phyloP scores from a whole-genome alignment of 306 rosid species.

The Glycine latifolia region DNA sequence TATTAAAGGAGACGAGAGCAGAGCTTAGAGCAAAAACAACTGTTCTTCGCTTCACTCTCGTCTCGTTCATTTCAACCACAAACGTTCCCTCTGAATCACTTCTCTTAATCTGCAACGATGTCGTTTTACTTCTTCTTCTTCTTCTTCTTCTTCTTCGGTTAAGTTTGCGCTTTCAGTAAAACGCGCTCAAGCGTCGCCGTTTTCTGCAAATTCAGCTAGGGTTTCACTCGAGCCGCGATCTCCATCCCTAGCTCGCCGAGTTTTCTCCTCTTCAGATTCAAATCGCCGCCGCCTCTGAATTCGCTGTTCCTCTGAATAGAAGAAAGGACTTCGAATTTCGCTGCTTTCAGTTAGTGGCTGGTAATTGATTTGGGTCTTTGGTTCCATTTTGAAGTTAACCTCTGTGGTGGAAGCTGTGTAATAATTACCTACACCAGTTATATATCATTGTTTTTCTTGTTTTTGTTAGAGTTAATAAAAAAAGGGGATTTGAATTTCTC shows the following conservation, averaged over 20 bases:
- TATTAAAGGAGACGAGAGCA: not conserved
- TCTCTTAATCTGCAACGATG: conserved; percentile 1
- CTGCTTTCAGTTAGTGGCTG: conserved; percentile 21
- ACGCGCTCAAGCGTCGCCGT: no score
- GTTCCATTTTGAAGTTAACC: conserved; percentile 26
- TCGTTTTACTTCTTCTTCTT: not conserved
- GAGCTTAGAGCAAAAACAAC: not conserved
- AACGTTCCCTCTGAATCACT: not conserved
- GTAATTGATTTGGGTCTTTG: conserved; percentile 23
- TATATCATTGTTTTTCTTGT: not conserved
- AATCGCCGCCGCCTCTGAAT: conserved; percentile 5
- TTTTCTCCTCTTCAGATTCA: not conserved
- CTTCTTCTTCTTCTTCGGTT: not conserved
- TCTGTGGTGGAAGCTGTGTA: conserved; percentile 29
- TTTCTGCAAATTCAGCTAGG: conserved; percentile 36
- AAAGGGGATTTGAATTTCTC: not conserved
- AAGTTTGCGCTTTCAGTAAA: not conserved
- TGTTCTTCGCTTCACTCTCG: not conserved
- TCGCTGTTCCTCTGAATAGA: not conserved
- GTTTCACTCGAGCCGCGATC: conserved; percentile 44
- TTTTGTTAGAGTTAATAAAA: not conserved
- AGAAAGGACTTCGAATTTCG: conserved; percentile 27
- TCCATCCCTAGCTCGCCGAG: not conserved
- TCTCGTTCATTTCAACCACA: not conserved
- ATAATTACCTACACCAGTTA: not conserved